These are phyloP conservation scores for Lipomyces yamanashiensis DNA, from an alignment of 805 yeast species.

Conservation along the genomic window DNA sequence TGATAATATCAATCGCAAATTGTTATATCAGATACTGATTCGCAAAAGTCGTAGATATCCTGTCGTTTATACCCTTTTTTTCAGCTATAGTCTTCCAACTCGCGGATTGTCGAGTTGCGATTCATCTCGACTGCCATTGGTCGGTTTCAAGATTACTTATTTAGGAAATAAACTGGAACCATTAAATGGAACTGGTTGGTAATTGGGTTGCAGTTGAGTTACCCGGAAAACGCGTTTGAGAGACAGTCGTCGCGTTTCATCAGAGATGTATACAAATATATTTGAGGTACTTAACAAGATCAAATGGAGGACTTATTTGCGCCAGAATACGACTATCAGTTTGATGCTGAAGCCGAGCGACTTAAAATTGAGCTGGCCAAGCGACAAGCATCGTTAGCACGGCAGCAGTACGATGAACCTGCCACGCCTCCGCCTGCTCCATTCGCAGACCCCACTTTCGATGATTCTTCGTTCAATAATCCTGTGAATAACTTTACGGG, in stretches of 20 bases:
- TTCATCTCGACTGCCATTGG: neutral
- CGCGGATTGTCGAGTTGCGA: neutral
- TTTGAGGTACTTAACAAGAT: too few species aligned
- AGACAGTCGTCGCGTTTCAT: neutral
- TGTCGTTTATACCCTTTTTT: too few species aligned
- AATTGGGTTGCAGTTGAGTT: neutral
- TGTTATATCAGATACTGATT: neutral
- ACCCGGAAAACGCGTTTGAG: constrained; percentile 9
- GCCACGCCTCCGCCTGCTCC: neutral
- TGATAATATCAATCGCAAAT: neutral
- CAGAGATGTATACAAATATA: neutral
- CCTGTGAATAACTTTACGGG: neutral
- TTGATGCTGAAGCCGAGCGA: neutral
- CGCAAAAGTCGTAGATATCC: too few species aligned
- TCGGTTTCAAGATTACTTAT: neutral
- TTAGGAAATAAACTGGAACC: neutral
- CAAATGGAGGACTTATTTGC: constrained; percentile 20
- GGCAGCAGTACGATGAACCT: neutral
- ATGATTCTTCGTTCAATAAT: neutral
- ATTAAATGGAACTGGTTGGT: neutral
- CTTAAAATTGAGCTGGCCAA: neutral
- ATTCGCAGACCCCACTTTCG: neutral
- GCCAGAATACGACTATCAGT: constrained; percentile 11
- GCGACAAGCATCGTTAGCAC: neutral
- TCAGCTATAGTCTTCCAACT: neutral